A percentile compares a stretch with the other conserved stretches of the same genome.
phyloP scores from a whole-genome alignment of 805 yeast species.

The Saturnispora kantuleensis region DNA sequence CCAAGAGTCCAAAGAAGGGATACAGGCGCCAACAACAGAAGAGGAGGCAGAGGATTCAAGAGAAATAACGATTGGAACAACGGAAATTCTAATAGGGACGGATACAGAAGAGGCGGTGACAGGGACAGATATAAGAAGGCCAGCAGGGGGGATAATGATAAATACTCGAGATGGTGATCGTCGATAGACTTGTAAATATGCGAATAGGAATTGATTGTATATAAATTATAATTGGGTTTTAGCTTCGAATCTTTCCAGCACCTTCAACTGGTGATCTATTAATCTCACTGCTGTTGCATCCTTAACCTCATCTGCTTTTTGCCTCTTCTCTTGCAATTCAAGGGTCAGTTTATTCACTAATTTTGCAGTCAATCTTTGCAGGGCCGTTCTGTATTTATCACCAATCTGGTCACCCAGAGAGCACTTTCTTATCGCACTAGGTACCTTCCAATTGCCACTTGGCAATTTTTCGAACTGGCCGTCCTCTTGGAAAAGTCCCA shows the following conservation, averaged over 20 bases:
- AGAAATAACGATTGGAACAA: conserved; percentile 4
- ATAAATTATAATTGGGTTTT: not conserved
- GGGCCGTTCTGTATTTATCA: not conserved
- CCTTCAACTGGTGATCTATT: not conserved
- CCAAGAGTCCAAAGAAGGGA: conserved; percentile 8
- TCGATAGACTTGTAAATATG: not conserved
- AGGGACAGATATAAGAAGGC: conserved; percentile 7
- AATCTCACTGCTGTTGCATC: not conserved
- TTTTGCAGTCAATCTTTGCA: not conserved
- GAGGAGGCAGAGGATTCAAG: conserved; percentile 6
- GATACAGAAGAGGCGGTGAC: conserved; percentile 11
- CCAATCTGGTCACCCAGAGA: not conserved
- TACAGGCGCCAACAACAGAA: not conserved
- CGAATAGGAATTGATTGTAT: not conserved
- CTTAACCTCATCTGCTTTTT: not conserved
- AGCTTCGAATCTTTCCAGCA: not conserved
- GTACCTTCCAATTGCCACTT: conserved; percentile 1
- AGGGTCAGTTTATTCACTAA: not conserved
- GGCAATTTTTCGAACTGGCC: not conserved
- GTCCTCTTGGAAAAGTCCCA: not conserved
- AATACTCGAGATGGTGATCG: conserved; percentile 10
- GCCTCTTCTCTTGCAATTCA: not conserved
- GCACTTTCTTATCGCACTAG: not conserved
- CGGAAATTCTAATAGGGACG: conserved; percentile 12
- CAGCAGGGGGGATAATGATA: conserved; percentile 4